phyloP scores from a whole-genome alignment of 2,329 filamentous ascomycete genomes.

The Nemania serpens region DNA sequence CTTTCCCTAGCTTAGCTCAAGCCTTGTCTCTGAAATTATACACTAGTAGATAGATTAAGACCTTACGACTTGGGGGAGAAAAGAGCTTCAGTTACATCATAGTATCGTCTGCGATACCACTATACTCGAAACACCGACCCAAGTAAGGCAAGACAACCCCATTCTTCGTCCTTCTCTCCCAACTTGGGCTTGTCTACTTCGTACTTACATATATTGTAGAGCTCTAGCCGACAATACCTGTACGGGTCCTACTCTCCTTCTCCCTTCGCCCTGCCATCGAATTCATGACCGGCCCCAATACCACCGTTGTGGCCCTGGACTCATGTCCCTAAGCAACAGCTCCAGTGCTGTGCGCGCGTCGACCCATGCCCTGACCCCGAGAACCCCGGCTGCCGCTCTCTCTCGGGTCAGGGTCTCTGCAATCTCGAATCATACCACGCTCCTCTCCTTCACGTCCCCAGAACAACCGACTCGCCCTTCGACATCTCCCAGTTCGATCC shows the following conservation, averaged over 20 bases:
- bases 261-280: constrained; percentile 13
- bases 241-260: constrained; percentile 5
- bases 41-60: no score
- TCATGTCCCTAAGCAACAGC: constrained; percentile 44
- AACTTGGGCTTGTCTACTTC: background rate
- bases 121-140: background rate
- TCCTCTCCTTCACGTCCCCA: constrained; percentile 12
- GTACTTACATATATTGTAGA: background rate
- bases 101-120: constrained; percentile 2
- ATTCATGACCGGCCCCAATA: constrained; percentile 35
- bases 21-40: constrained; percentile 13
- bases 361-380: constrained; percentile 37
- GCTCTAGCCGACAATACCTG: constrained; percentile 11
- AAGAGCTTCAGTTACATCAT: constrained; percentile 26
- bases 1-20: background rate
- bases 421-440: background rate
- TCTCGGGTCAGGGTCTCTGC: constrained; percentile 25
- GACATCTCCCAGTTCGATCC: constrained; percentile 19
- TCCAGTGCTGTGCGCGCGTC: constrained; percentile 38
- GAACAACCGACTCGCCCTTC: constrained; percentile 21
- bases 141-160: background rate
- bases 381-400: constrained; percentile 26
- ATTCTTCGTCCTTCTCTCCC: no score
- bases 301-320: constrained; percentile 37
- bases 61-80: background rate